Evolutionary conservation across 2,329 filamentous ascomycete species (phyloP).

Genomic region (Coniella vitis): DNA sequence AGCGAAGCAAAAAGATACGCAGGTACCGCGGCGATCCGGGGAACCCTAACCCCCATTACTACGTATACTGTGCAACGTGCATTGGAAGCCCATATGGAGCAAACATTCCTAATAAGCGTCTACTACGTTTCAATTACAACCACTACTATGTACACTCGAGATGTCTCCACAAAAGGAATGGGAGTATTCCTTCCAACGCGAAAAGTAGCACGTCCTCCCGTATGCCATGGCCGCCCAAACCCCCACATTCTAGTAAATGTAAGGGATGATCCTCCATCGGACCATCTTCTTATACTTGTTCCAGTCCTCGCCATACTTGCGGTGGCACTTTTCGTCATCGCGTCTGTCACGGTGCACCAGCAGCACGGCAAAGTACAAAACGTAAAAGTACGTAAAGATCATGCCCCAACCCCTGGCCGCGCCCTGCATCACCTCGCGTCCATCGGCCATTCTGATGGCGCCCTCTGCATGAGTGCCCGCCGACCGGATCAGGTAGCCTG

Average conservation of each 20-base stretch:
- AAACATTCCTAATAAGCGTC: too few relatives aligned
- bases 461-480: slow-evolving; percentile 44
- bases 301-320: slow-evolving; percentile 93
- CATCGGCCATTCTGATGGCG: slow-evolving; percentile 50
- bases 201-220: background rate
- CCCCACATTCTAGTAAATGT: slow-evolving; percentile 57
- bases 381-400: slow-evolving; percentile 88
- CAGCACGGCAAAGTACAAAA: slow-evolving; percentile 83
- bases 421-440: slow-evolving; percentile 61
- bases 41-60: too few relatives aligned
- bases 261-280: slow-evolving; percentile 74
- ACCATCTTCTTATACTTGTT: slow-evolving; percentile 79
- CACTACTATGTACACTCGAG: too few relatives aligned
- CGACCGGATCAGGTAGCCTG: slow-evolving; percentile 68
- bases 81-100: too few relatives aligned
- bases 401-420: slow-evolving; percentile 77
- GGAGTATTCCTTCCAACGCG: background rate
- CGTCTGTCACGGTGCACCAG: slow-evolving; percentile 79
- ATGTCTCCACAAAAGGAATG: too few relatives aligned
- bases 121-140: too few relatives aligned
- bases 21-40: background rate
- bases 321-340: slow-evolving; percentile 84
- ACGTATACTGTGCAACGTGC: too few relatives aligned
- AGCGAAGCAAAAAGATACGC: background rate
- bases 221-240: background rate